Evolutionary conservation across 2,329 filamentous ascomycete genomes (phyloP), one percentile per base, ranked within the genome.

Genomic region (Cladosporium oxysporum): DNA sequence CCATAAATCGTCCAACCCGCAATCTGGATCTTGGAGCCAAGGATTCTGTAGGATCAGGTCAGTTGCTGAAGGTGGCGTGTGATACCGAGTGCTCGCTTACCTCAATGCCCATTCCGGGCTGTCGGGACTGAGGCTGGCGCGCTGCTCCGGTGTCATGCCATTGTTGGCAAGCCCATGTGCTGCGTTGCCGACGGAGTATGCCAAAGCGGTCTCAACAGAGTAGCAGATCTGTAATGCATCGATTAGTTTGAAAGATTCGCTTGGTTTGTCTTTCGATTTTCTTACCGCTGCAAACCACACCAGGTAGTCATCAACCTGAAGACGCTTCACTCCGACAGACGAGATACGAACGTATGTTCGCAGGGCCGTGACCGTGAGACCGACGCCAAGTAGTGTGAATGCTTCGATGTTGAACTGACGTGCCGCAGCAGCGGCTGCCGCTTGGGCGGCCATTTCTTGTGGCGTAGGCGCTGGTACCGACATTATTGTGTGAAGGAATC

Each of bases 141-240:
- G 61, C 16, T 63, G 18, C 2, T 55, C 61, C 12, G 61, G 61
- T 21, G 61, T 63, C 61, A 63, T 63, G 35, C 61, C 61, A 63
- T 63, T 63, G 61, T 63, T 63, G 3, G 61, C 61, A 16, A 63
- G 61, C 23, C 61, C 61, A 18, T 63, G 50, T 31, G 61, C 61
- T 55, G 61, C 61, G 18, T 63, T n/a, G 11, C 61, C 61, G 33
- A 63, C 61, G 47, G 26, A 29, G 49, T 63, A 63, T 21, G 61
- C 61, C 12, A 63, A 37, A 11, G 33, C 50, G 12, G 61, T 63
- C 10, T 63, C 61, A 21, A 57, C 50, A 11, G 50, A 41, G 50
- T 63, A 63, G 37, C 50, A 63, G 31, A 63, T 26, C 61, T 63
- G 28, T n/a, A 28, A 35, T 21, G 6, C 3, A 35, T 52, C 12